phyloP scores from a whole-genome alignment of 345 rosid species.

The Psidium guajava region DNA sequence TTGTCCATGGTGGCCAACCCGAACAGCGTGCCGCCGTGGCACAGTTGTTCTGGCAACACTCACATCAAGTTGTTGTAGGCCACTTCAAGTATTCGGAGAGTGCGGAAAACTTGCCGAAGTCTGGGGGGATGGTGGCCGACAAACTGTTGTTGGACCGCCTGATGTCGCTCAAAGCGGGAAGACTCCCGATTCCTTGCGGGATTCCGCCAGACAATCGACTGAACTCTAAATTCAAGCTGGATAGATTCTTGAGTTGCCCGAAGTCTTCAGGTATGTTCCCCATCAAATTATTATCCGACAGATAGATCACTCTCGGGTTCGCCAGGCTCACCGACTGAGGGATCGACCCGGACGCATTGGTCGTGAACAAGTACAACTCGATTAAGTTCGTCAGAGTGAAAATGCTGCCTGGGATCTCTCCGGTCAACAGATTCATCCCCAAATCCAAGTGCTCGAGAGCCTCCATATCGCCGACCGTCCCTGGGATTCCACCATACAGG shows the following conservation, averaged over 20 bases:
- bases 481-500: conserved; percentile 44
- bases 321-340: conserved; percentile 22
- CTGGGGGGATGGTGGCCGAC: conserved; percentile 37
- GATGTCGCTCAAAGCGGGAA: conserved; percentile 24
- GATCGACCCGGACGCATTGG: conserved; percentile 25
- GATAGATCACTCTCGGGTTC: conserved; percentile 18
- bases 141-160: conserved; percentile 33
- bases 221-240: conserved; percentile 8
- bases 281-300: conserved; percentile 26
- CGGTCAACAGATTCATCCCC: conserved; percentile 9
- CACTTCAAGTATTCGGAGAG: conserved; percentile 37
- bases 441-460: conserved; percentile 35
- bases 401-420: conserved; percentile 24
- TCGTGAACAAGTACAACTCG: conserved; percentile 8
- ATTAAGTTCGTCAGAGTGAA: conserved; percentile 38
- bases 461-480: conserved; percentile 18
- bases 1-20: conserved; percentile 34
- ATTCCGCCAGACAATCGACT: conserved; percentile 44
- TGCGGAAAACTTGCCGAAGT: conserved; percentile 30
- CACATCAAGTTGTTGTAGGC: conserved; percentile 29
- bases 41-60: conserved; percentile 31
- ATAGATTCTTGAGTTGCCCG: conserved; percentile 25
- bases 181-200: conserved; percentile 28
- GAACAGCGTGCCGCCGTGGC: conserved; percentile 20
- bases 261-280: conserved; percentile 39